Evolutionary conservation across 2,329 filamentous ascomycete genomes (phyloP), one percentile per base, ranked within the genome.

Genomic region (Penicillium sp.): DNA sequence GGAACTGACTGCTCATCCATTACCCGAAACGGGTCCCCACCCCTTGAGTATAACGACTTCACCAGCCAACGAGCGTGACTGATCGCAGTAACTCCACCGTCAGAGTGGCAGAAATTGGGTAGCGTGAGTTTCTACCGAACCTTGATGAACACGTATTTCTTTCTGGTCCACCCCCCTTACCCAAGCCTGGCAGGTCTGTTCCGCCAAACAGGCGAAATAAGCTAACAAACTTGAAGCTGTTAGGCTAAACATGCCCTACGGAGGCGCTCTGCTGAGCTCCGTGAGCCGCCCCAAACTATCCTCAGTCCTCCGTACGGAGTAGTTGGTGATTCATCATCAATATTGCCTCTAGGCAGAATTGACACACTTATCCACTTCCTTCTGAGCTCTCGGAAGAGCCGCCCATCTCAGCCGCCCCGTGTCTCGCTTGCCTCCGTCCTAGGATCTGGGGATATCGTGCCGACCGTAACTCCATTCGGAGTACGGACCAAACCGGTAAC

Each of bases 81-180:
- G 47, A 35, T 35, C 47, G 47, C 28, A 12, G 33, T 17, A 47
- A 17, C 47, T 57, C 63, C 47, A 66, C 61, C 56, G 56, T 49
- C 55, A 64, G 54, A 49, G 22, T 62, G 57, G 59, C 53, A 58
- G 54, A 63, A 58, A 35, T 53, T 42, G 42, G 51, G n/a, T 50
- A 50, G 28, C 47, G 50, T 53, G 53, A 56, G 56, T 59, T 63
- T 65, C 61, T 63, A 57, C 63, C 64, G 59, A 66, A 62, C 61
- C 56, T 65, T 66, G 58, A 59, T 53, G 59, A 59, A 53, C 58
- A 56, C 59, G 61, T 65, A 65, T 57, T 57, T 30, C 53, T 33
- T 30, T 9, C 9, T 30, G 45, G 24, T 49, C 57, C 56, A 40
- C 19, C 37, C 51, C 50, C 37, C 45, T 54, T 54, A 26, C 51